A percentile compares a stretch with the other conserved stretches of the same genome.
Conservation (phyloP, 2,329 filamentous ascomycete species). For the Aspergillus tamarii region DNA sequence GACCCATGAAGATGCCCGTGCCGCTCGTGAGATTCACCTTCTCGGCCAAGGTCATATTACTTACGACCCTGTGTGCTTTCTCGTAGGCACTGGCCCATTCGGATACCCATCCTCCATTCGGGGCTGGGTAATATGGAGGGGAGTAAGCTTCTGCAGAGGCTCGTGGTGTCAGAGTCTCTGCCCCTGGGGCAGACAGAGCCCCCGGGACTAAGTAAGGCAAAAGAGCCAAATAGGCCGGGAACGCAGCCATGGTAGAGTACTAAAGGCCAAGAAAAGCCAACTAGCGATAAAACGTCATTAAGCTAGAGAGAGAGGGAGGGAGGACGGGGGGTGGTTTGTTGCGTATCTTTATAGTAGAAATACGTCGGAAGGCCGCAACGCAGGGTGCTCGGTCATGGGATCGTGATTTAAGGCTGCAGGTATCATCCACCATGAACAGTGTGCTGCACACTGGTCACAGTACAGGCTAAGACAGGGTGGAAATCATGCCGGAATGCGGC, state of each 20-base stretch:
- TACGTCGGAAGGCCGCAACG: neutral
- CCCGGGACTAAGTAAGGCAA: slow-evolving; percentile 10
- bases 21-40: slow-evolving; percentile 78
- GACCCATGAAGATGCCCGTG: slow-evolving; percentile 72
- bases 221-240: slow-evolving; percentile 2
- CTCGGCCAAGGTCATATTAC: slow-evolving; percentile 77
- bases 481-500: slow-evolving; percentile 1
- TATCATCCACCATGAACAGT: neutral
- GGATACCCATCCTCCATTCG: slow-evolving; percentile 70
- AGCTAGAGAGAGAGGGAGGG: too few species aligned
- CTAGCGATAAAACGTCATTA: neutral
- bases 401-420: neutral
- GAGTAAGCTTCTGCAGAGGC: slow-evolving; percentile 31
- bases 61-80: slow-evolving; percentile 70
- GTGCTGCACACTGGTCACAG: neutral
- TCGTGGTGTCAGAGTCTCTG: slow-evolving; percentile 20
- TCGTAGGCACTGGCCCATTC: slow-evolving; percentile 72
- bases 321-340: too few species aligned
- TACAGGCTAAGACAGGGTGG: neutral
- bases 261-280: neutral
- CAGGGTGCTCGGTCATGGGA: neutral
- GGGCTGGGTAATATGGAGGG: slow-evolving; percentile 72
- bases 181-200: slow-evolving; percentile 10
- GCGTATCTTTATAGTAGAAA: neutral
- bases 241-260: slow-evolving; percentile 13